Evolutionary conservation across 208 protist species (phyloP).

Genomic region (Acanthamoeba rhysodes): DNA sequence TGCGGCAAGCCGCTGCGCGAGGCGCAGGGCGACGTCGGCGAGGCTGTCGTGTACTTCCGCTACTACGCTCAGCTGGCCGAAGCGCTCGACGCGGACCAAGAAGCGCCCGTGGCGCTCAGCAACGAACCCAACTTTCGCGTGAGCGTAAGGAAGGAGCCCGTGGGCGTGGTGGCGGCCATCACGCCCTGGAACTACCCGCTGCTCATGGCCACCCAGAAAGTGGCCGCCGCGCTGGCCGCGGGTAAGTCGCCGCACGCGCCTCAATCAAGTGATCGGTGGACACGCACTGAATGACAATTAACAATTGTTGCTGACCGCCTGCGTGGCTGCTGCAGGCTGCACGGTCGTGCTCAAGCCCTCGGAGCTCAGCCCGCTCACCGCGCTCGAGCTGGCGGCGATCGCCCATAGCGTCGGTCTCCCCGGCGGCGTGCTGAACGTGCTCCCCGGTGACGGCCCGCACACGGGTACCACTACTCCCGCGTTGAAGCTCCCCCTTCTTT

Average conservation of each 20-base stretch:
- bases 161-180: conserved; percentile 67
- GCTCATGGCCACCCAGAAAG: conserved; percentile 69
- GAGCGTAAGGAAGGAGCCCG: conserved; percentile 40
- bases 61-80: conserved; percentile 70
- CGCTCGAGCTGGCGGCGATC: conserved; percentile 52
- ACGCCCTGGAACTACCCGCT: conserved; percentile 75
- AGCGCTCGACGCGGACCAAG: conserved; percentile 14
- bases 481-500: neutral
- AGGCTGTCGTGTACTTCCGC: conserved; percentile 41
- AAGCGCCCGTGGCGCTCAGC: neutral
- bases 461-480: conserved; percentile 13
- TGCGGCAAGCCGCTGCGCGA: conserved; percentile 41
- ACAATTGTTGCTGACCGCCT: too few species aligned
- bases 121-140: conserved; percentile 31
- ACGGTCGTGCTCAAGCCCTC: conserved; percentile 65
- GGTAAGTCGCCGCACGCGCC: neutral
- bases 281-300: too few species aligned
- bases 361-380: conserved; percentile 11
- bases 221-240: conserved; percentile 62
- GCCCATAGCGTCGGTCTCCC: neutral
- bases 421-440: conserved; percentile 10
- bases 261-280: too few species aligned
- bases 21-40: neutral
- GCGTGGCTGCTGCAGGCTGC: neutral
- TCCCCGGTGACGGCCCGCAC: neutral